A percentile compares a stretch with the other conserved stretches of the same genome.
These are phyloP conservation scores for Leccinum insolens DNA, from an alignment of 1,284 basidiomycete genomes.

Conservation along the genomic window DNA sequence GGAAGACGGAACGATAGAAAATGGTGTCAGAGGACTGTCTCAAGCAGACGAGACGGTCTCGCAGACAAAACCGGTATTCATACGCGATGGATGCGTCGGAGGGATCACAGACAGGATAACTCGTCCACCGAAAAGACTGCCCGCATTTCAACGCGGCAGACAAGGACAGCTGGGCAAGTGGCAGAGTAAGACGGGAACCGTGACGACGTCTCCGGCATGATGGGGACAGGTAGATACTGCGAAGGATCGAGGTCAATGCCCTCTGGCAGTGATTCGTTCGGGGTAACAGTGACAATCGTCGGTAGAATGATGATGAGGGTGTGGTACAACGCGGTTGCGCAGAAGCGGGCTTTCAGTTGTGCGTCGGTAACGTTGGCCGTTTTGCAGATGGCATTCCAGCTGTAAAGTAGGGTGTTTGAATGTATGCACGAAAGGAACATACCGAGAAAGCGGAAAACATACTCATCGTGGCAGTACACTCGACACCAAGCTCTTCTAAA, in stretches of 20 bases:
- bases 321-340: slow-evolving; percentile 68
- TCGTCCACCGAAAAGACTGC: slow-evolving; percentile 80
- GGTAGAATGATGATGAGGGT: slow-evolving; percentile 56
- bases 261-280: slow-evolving; percentile 42
- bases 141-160: slow-evolving; percentile 77
- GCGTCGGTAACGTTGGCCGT: slow-evolving; percentile 72
- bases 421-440: background rate
- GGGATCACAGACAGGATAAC: slow-evolving; percentile 34
- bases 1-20: slow-evolving; percentile 75
- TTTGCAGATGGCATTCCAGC: slow-evolving; percentile 72
- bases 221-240: slow-evolving; percentile 57
- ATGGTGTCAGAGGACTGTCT: slow-evolving; percentile 71
- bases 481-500: slow-evolving; percentile 84
- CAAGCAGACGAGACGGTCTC: slow-evolving; percentile 82
- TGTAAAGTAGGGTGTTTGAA: slow-evolving; percentile 34
- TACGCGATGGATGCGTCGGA: slow-evolving; percentile 36
- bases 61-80: slow-evolving; percentile 77
- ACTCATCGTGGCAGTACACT: slow-evolving; percentile 89
- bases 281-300: slow-evolving; percentile 25
- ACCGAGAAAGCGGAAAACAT: slow-evolving; percentile 33
- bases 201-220: slow-evolving; percentile 58
- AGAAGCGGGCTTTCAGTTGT: slow-evolving; percentile 67
- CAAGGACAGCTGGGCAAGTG: slow-evolving; percentile 68
- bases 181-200: slow-evolving; percentile 70
- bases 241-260: slow-evolving; percentile 57